A percentile compares a stretch with the other conserved stretches of the same genome.
Evolutionary conservation across 805 yeast species (phyloP).

Genomic region (Kazachstania viticola): DNA sequence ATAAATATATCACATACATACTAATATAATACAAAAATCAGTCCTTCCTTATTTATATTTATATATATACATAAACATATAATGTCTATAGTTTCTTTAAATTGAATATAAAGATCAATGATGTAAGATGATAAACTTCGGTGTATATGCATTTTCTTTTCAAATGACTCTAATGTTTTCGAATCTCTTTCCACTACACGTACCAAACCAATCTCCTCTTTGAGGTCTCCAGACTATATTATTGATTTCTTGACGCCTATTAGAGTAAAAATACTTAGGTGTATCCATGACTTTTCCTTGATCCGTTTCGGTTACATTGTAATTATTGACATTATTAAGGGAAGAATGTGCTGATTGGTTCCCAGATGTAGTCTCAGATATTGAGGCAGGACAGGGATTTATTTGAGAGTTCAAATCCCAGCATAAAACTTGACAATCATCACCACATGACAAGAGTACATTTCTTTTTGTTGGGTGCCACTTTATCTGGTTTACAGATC

Average conservation of each 20-base stretch:
- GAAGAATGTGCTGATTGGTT: neutral
- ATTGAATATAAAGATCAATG: too few relatives aligned
- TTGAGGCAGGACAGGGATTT: neutral
- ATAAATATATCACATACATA: too few relatives aligned
- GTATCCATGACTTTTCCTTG: neutral
- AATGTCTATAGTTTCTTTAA: too few relatives aligned
- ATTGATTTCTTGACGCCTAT: slow-evolving; percentile 63
- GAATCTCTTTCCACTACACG: slow-evolving; percentile 27
- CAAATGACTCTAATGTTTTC: slow-evolving; percentile 23
- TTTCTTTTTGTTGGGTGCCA: slow-evolving; percentile 75
- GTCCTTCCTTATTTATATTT: too few relatives aligned
- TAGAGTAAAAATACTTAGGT: slow-evolving; percentile 37
- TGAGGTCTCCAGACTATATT: slow-evolving; percentile 57
- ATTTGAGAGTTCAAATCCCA: slow-evolving; percentile 44
- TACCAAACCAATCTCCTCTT: slow-evolving; percentile 72
- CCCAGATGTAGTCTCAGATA: neutral
- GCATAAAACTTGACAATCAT: slow-evolving; percentile 60
- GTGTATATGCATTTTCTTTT: neutral
- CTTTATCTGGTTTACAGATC: slow-evolving; percentile 56
- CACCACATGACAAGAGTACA: slow-evolving; percentile 50
- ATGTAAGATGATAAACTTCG: too few relatives aligned
- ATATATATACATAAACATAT: too few relatives aligned
- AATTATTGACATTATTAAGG: neutral
- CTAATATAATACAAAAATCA: too few relatives aligned
- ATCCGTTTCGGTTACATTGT: neutral